These are phyloP conservation scores for Diaporthe citriasiana DNA, from an alignment of 2,329 filamentous ascomycete genomes.

Conservation along the genomic window DNA sequence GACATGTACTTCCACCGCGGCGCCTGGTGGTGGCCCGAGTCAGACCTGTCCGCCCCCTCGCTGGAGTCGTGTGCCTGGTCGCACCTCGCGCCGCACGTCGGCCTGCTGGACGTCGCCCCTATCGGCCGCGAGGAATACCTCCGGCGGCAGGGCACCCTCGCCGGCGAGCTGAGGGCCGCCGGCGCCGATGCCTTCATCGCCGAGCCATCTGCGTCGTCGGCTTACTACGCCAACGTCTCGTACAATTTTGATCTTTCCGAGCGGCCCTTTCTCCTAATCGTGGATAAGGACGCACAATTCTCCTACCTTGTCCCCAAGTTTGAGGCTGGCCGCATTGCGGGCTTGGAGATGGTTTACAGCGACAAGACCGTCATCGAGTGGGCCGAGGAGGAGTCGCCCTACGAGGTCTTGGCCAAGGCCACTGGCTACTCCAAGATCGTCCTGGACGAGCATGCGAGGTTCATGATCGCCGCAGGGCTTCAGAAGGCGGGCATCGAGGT, in stretches of 20 bases:
- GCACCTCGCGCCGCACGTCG: slow-evolving; percentile 44
- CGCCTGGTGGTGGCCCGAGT: slow-evolving; percentile 30
- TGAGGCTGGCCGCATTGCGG: slow-evolving; percentile 49
- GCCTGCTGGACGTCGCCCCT: slow-evolving; percentile 47
- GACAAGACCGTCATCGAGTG: slow-evolving; percentile 47
- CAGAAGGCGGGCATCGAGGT: slow-evolving; percentile 47
- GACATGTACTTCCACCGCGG: slow-evolving; percentile 35
- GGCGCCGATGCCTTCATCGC: slow-evolving; percentile 50
- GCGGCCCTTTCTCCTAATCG: slow-evolving; percentile 48
- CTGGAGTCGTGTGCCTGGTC: slow-evolving; percentile 49
- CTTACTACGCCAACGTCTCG: slow-evolving; percentile 48
- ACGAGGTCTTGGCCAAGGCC: slow-evolving; percentile 45
- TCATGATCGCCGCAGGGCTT: slow-evolving; percentile 50
- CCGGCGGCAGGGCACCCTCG: slow-evolving; percentile 46
- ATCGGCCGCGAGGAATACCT: slow-evolving; percentile 49
- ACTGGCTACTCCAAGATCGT: slow-evolving; percentile 47
- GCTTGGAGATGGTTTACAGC: slow-evolving; percentile 49
- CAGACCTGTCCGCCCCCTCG: slow-evolving; percentile 25
- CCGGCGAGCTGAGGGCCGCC: slow-evolving; percentile 44
- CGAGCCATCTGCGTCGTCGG: slow-evolving; percentile 48
- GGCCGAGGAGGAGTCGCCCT: slow-evolving; percentile 49
- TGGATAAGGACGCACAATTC: slow-evolving; percentile 46
- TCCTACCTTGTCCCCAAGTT: slow-evolving; percentile 50
- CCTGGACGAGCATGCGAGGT: slow-evolving; percentile 49
- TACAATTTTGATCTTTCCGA: slow-evolving; percentile 47